Conservation (phyloP, 1,284 basidiomycete species). For the Neotropicomus parvogracilis region DNA sequence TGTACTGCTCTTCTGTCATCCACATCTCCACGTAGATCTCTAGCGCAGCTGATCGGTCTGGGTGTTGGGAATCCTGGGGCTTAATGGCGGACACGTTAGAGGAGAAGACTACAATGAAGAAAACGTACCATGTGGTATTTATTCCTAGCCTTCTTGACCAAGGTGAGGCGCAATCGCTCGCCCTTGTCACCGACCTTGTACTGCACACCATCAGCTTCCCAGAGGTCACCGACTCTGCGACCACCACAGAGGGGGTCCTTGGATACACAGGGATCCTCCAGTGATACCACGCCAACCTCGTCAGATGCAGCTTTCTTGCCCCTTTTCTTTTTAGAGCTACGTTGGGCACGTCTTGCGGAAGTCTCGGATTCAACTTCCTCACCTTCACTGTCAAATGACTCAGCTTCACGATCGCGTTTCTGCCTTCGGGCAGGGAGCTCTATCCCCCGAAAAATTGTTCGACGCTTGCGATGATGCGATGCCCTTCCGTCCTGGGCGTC, state of each 20-base stretch:
- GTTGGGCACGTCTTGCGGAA: constrained; percentile 23
- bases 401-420: constrained; percentile 60
- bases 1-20: constrained; percentile 72
- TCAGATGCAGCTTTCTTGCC: constrained; percentile 25
- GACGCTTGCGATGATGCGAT: constrained; percentile 43
- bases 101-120: background rate
- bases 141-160: constrained; percentile 64
- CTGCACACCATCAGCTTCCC: constrained; percentile 62
- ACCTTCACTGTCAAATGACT: constrained; percentile 46
- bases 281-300: constrained; percentile 37
- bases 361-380: constrained; percentile 17
- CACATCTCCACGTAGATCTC: constrained; percentile 71
- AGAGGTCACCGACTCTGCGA: constrained; percentile 66
- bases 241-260: constrained; percentile 49
- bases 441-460: constrained; percentile 47
- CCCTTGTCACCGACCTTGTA: constrained; percentile 72
- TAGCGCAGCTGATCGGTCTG: constrained; percentile 61
- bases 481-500: constrained; percentile 36
- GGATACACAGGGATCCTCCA: constrained; percentile 45
- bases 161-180: constrained; percentile 60
- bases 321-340: constrained; percentile 37
- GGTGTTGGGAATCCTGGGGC: constrained; percentile 75
- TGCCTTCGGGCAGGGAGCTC: constrained; percentile 48
- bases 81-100: constrained; percentile 29
- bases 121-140: constrained; percentile 67